Evolutionary conservation across 2,329 filamentous ascomycete genomes (phyloP).

Genomic region (Knoxdaviesia capensis): DNA sequence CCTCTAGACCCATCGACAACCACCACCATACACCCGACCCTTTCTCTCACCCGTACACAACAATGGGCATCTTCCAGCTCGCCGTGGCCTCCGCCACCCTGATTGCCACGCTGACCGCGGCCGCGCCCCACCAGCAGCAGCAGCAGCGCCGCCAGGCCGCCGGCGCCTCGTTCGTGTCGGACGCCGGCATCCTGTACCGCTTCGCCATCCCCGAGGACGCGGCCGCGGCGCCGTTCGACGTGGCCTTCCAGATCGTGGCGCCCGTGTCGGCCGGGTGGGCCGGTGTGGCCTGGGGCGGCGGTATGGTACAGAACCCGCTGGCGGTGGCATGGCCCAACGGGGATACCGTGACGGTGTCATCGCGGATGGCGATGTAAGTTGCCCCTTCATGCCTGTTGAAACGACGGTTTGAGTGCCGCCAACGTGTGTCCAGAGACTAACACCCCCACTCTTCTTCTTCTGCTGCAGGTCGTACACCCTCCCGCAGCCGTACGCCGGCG

Average conservation of each 20-base stretch:
- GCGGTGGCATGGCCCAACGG: conserved; percentile 20
- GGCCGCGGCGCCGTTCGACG: conserved; percentile 14
- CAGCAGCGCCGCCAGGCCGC: background rate
- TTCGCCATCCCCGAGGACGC: conserved; percentile 15
- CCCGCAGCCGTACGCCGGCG: conserved; percentile 12
- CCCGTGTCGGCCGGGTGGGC: conserved; percentile 20
- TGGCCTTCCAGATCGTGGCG: conserved; percentile 20
- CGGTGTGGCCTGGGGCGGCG: conserved; percentile 21
- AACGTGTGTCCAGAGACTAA: too few relatives aligned
- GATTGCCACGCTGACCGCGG: background rate
- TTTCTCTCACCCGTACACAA: background rate
- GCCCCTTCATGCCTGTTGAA: conserved; percentile 1
- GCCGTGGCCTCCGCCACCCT: background rate
- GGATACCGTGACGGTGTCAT: conserved; percentile 15
- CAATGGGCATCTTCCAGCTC: conserved; percentile 1
- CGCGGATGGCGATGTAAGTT: conserved; percentile 16
- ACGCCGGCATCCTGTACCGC: conserved; percentile 11
- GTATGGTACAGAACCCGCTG: conserved; percentile 22
- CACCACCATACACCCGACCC: too few relatives aligned
- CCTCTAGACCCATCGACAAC: too few relatives aligned
- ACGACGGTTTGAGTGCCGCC: too few relatives aligned
- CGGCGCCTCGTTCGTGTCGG: conserved; percentile 8
- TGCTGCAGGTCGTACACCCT: conserved; percentile 13
- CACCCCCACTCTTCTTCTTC: background rate
- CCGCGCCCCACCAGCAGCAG: background rate